phyloP scores from a whole-genome alignment of 2,329 filamentous ascomycete species.

The Byssochlamys sp. region DNA sequence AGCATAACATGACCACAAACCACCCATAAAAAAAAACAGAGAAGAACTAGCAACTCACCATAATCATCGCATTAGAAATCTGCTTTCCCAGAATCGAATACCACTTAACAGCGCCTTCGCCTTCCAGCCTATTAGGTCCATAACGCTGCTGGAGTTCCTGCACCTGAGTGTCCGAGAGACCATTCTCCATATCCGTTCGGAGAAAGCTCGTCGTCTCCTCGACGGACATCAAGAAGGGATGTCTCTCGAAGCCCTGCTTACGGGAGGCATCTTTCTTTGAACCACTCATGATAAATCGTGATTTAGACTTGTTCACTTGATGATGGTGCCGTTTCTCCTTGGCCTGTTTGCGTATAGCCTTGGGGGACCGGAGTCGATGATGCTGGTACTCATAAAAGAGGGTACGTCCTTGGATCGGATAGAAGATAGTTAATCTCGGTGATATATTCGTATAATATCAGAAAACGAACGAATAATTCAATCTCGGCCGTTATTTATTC shows the following conservation, averaged over 20 bases:
- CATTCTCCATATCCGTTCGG: slow-evolving; percentile 40
- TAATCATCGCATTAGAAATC: slow-evolving; percentile 47
- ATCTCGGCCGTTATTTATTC: too few species aligned
- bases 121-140: slow-evolving; percentile 43
- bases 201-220: slow-evolving; percentile 36
- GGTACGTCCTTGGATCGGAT: neutral
- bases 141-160: slow-evolving; percentile 37
- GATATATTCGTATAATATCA: too few species aligned
- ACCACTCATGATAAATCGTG: slow-evolving; percentile 6
- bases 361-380: neutral
- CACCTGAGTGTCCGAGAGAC: slow-evolving; percentile 35
- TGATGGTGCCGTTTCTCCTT: neutral
- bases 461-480: too few species aligned
- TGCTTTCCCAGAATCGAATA: slow-evolving; percentile 44
- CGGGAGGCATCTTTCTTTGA: slow-evolving; percentile 5
- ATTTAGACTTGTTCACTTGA: neutral
- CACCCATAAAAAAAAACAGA: neutral
- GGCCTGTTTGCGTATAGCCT: neutral
- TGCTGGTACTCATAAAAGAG: neutral
- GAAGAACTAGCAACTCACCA: slow-evolving; percentile 26
- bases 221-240: slow-evolving; percentile 25
- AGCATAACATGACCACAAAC: neutral
- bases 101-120: slow-evolving; percentile 37
- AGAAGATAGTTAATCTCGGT: too few species aligned
- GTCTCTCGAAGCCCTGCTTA: slow-evolving; percentile 10